A percentile compares a stretch with the other conserved stretches of the same genome.
Evolutionary conservation across 225 moss, liverwort and hornwort genomes (phyloP).

Genomic region (Sphagnum tenellum): DNA sequence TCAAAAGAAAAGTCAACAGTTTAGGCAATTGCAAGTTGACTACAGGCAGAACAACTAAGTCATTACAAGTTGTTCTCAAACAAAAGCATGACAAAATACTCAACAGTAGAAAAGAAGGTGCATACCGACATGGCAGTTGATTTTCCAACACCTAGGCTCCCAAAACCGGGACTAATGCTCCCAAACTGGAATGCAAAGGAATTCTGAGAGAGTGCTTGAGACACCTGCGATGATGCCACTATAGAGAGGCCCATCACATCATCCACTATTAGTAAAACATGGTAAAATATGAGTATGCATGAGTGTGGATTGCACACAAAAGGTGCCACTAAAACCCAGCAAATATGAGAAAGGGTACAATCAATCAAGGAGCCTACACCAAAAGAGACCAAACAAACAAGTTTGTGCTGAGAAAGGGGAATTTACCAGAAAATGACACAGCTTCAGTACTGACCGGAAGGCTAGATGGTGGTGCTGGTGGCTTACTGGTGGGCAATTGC

Average conservation of each 20-base stretch:
- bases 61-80: too few relatives aligned
- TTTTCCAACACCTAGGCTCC: conserved; percentile 16
- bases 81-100: too few relatives aligned
- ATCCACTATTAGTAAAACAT: not conserved
- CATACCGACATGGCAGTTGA: too few relatives aligned
- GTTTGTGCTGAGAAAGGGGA: not conserved
- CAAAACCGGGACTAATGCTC: conserved; percentile 72
- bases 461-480: conserved; percentile 44
- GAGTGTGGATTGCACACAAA: not conserved
- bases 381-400: too few relatives aligned
- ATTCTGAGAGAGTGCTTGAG: conserved; percentile 41
- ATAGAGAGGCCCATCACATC: conserved; percentile 1
- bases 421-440: conserved; percentile 31
- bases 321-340: not conserved
- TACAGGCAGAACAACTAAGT: too few relatives aligned
- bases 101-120: too few relatives aligned
- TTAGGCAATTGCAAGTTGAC: too few relatives aligned
- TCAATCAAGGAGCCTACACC: not conserved
- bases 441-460: conserved; percentile 29
- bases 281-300: not conserved
- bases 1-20: too few relatives aligned
- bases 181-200: conserved; percentile 86
- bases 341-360: not conserved
- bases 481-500: conserved; percentile 45
- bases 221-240: conserved; percentile 47